Evolutionary conservation across 2,329 filamentous ascomycete genomes (phyloP), one percentile per base, ranked within the genome.

Genomic region (Fusarium musae): DNA sequence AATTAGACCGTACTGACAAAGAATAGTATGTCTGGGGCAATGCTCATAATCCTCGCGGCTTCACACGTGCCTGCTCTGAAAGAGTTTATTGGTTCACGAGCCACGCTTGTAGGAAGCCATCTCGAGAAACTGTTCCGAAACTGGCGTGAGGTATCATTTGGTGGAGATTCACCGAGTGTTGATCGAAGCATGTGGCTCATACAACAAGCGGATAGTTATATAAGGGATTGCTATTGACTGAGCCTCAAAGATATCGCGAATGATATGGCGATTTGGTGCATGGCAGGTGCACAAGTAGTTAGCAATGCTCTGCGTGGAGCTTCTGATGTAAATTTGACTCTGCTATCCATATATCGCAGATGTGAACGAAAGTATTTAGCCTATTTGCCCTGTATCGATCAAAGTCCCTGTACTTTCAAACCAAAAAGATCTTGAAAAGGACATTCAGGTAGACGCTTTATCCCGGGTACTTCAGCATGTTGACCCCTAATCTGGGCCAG

Each of bases 1-100:
- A 13, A 2, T 9, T 0, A 8, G 1, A 15, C 0, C 12, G 1
- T 60, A 30, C 63, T 61, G 19, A 57, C 12, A 0, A 9, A 0
- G 7, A 49, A 32, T 9, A 86, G 85, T 1, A 87, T 87, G 85
- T 84, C 85, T 0, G 83, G 83, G 0, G 84, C 84, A 6, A 87
- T 87, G 85, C 81, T 87, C 6, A 82, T 87, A 2, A 78, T 86
- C 1, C 80, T 87, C 1, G 85, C 85, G 0, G 85, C 85, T 0
- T 85, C 82, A 12, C 81, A 83, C 8, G 79, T 85, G 1, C 81
- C 81, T 1, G 74, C 78, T 0, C 70, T 87, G 0, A 79, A 81
- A 21, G 76, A 77, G 12, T 79, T 85, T 16, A 82, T 87, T 7
- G 79, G 80, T 0, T 77, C 80, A 2, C 80, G 85, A 11, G 80